Percentiles rank a stretch among this genome's conserved stretches.
Conservation (phyloP, 768 basidiomycete species). For the Trametes coccinea region DNA sequence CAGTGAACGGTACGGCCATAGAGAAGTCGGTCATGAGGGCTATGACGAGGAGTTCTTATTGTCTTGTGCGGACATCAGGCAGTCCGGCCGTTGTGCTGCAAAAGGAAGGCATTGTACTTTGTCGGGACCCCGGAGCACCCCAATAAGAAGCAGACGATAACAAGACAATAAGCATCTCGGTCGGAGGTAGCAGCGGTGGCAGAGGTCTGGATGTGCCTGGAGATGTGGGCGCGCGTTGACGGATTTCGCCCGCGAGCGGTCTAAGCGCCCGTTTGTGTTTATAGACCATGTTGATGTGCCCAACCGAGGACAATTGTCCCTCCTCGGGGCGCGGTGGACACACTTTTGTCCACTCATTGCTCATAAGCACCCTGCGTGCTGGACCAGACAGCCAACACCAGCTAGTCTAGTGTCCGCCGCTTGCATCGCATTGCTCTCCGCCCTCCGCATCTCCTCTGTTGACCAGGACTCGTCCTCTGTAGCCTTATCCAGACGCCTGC, state of each 20-base stretch:
- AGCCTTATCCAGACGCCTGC: constrained; percentile 19
- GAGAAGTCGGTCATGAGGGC: constrained; percentile 10
- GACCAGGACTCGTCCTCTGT: constrained; percentile 20
- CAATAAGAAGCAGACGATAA: background rate
- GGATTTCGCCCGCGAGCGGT: constrained; percentile 11
- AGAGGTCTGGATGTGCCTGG: constrained; percentile 7
- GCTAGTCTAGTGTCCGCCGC: constrained; percentile 30
- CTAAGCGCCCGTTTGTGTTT: constrained; percentile 23
- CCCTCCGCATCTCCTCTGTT: constrained; percentile 5
- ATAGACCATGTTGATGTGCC: constrained; percentile 23
- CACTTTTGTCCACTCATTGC: constrained; percentile 28
- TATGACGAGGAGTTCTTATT: constrained; percentile 18
- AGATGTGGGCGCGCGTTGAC: constrained; percentile 7
- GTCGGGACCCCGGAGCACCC: constrained; percentile 7
- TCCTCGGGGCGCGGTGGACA: constrained; percentile 20
- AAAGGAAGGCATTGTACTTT: constrained; percentile 25
- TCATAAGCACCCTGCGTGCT: constrained; percentile 23
- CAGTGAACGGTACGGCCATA: background rate
- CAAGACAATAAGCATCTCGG: constrained; percentile 16
- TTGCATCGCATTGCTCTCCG: constrained; percentile 5
- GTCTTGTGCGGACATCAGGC: constrained; percentile 9
- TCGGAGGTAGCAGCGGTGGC: background rate
- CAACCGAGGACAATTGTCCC: constrained; percentile 26
- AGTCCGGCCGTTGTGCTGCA: constrained; percentile 16
- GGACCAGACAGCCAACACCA: constrained; percentile 23